These are phyloP conservation scores for Myochromella boudieri DNA, from an alignment of 768 basidiomycete genomes.

Conservation along the genomic window DNA sequence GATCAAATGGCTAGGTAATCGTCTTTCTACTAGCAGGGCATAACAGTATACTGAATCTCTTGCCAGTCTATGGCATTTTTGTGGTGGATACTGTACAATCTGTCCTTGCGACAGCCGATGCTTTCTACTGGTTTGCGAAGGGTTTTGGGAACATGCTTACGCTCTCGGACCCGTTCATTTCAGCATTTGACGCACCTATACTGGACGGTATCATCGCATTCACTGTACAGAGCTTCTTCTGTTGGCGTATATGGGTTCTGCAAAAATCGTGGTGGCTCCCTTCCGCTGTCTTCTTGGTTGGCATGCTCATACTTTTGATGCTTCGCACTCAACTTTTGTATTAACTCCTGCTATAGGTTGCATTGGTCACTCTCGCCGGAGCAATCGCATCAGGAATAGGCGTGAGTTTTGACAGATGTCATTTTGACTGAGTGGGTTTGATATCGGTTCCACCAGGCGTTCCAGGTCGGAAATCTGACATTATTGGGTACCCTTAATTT, in stretches of 20 bases:
- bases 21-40: not conserved
- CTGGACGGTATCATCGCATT: conserved; percentile 15
- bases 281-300: conserved; percentile 1
- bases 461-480: not conserved
- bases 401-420: too few species aligned
- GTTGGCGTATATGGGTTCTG: conserved; percentile 12
- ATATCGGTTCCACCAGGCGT: not conserved
- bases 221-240: conserved; percentile 9
- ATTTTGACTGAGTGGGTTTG: not conserved
- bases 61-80: conserved; percentile 4
- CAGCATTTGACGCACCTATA: conserved; percentile 10
- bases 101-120: conserved; percentile 5
- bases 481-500: not conserved
- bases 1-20: conserved; percentile 1
- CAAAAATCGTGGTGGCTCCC: conserved; percentile 10
- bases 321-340: too few species aligned
- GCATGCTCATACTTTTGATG: too few species aligned
- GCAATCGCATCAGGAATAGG: not conserved
- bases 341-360: not conserved
- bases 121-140: conserved; percentile 10
- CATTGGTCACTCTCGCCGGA: not conserved
- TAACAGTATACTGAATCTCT: too few species aligned
- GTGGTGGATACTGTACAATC: not conserved
- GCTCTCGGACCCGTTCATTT: conserved; percentile 12
- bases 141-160: conserved; percentile 5